Evolutionary conservation across 2,329 filamentous ascomycete genomes (phyloP), one percentile per base, ranked within the genome.

Genomic region (Colletotrichum ledebouriae): DNA sequence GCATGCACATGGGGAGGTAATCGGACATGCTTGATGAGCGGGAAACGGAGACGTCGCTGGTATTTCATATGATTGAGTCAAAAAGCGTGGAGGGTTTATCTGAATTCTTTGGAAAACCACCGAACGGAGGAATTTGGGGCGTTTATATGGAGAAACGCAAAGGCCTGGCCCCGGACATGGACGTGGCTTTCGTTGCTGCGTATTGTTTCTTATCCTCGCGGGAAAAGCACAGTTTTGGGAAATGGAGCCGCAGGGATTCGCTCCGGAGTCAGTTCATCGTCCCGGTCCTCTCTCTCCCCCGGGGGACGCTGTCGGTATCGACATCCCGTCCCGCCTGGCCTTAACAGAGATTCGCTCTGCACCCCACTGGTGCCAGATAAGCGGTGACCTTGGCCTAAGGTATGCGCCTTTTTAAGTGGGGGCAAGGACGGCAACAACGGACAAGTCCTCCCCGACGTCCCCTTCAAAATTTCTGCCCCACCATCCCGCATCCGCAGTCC

Each of bases 401-500:
- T 63, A 12, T n/a, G 22, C 1, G 12, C 10, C 15, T 44, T 46
- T 60, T 50, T 39, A 52, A n/a, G 25, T 33, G 34, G 47, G 9
- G 59, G 13, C 17, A 11, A 13, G 59, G 13, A n/a, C 34, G 9
- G 59, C 55, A 66, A 42, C 55, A 46, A 44, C 66, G 66, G 66
- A 52, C 61, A 39, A 59, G 55, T 49, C 60, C 57, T 59, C 66
- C 61, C 58, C 58, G 58, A 59, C 42, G 46, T 34, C 34, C 34
- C 55, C 55, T 57, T 68, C 49, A 61, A 70, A 62, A 70, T 70
- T 68, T 70, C 64, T 60, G 59, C 64, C 64, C 64, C 68, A 63
- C 64, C 63, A 69, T 69, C 64, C 53, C 52, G 63, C 67, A 67
- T 67, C 63, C 34, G 57, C 50, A 9, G 22, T 29, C 17, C 3